Conservation (phyloP, 208 protist species). For the Trypanosomatidae sp. region DNA sequence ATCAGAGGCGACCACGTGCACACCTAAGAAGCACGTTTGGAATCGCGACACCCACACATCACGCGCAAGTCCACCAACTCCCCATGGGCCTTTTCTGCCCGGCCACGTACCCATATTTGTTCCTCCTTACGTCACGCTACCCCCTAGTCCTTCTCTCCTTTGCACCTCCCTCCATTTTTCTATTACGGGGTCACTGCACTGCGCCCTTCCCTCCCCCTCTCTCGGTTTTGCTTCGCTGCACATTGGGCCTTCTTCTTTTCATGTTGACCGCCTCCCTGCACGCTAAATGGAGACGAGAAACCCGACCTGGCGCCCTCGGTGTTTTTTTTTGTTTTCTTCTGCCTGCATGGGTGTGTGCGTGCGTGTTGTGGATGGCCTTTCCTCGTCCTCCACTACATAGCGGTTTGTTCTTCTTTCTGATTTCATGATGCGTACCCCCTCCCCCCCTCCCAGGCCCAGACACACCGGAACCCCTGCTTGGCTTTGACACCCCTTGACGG, state of each 20-base stretch:
- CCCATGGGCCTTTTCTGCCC: neutral
- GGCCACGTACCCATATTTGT: neutral
- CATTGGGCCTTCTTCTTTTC: too few relatives aligned
- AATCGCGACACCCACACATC: neutral
- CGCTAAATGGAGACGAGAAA: neutral
- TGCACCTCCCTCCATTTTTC: neutral
- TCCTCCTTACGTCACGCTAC: neutral
- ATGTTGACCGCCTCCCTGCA: neutral
- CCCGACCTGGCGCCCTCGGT: neutral
- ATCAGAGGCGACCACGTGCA: neutral
- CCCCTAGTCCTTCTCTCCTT: neutral
- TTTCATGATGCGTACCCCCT: neutral
- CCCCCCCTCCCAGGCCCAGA: neutral
- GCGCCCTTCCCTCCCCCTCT: too few relatives aligned
- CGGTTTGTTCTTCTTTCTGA: neutral
- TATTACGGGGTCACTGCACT: too few relatives aligned
- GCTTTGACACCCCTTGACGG: neutral
- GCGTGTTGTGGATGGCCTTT: neutral
- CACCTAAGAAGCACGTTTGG: neutral
- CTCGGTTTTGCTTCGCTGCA: neutral
- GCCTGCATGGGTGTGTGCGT: neutral
- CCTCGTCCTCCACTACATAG: neutral
- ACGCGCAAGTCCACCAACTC: neutral
- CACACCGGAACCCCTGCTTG: neutral
- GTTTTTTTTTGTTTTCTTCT: neutral